A percentile compares a stretch with the other conserved stretches of the same genome.
phyloP scores from a whole-genome alignment of 257 asterid genomes.

The Nyctanthes arbortristis region DNA sequence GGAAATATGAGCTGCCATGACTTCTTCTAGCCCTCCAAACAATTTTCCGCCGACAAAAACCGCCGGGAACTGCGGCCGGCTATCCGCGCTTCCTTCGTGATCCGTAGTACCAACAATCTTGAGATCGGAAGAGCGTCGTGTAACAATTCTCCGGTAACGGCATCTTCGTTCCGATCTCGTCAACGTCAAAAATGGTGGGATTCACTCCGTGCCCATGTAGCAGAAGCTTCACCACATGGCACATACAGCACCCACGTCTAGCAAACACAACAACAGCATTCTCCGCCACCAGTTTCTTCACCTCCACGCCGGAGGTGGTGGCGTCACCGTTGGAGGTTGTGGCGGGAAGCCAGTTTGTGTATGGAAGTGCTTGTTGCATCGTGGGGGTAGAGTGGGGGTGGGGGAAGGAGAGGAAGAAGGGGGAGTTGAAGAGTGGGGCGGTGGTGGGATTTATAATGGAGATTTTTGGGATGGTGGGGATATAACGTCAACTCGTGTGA shows the following conservation, averaged over 20 bases:
- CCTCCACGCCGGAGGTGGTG: neutral
- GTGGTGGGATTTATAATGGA: conserved; percentile 23
- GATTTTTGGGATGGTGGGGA: conserved; percentile 14
- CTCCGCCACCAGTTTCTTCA: conserved; percentile 47
- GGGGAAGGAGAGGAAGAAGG: neutral
- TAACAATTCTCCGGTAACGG: conserved; percentile 28
- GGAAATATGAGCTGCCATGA: conserved; percentile 75
- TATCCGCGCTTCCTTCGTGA: conserved; percentile 2
- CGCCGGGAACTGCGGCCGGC: conserved; percentile 51
- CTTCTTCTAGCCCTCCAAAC: conserved; percentile 79
- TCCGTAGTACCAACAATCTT: conserved; percentile 10
- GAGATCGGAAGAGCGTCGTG: no score
- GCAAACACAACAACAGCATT: conserved; percentile 69
- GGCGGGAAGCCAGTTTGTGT: conserved; percentile 31
- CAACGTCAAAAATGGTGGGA: conserved; percentile 52
- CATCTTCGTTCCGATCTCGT: conserved; percentile 48
- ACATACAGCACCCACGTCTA: conserved; percentile 76
- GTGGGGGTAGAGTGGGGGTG: neutral
- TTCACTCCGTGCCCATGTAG: conserved; percentile 70
- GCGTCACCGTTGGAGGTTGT: conserved; percentile 8
- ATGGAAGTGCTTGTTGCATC: conserved; percentile 56
- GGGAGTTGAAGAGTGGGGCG: neutral
- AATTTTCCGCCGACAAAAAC: conserved; percentile 78
- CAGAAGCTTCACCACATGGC: conserved; percentile 66
- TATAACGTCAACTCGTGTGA: conserved; percentile 41